Conservation (phyloP, 768 basidiomycete species). For the Tricholoma furcatifolium region DNA sequence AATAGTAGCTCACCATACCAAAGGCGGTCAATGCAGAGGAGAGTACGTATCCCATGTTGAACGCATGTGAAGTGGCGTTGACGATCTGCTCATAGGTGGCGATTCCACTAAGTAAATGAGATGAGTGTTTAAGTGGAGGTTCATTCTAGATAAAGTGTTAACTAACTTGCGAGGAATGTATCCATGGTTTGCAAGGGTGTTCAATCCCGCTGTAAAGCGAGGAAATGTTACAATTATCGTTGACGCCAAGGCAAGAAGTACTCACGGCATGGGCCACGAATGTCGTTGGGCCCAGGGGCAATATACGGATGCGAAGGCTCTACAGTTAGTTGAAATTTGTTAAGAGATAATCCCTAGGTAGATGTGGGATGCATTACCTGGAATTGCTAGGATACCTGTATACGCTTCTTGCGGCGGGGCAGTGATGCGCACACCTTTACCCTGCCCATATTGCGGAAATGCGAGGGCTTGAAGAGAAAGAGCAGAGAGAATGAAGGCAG, state of each 20-base stretch:
- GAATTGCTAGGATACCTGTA: slow-evolving; percentile 9
- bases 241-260: not conserved
- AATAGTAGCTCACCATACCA: slow-evolving; percentile 6
- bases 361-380: not conserved
- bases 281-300: slow-evolving; percentile 4
- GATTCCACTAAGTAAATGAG: slow-evolving; percentile 6
- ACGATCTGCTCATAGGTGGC: slow-evolving; percentile 16
- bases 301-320: slow-evolving; percentile 12
- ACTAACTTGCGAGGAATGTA: slow-evolving; percentile 16
- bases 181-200: slow-evolving; percentile 18
- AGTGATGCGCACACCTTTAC: slow-evolving; percentile 8
- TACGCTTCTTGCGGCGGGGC: slow-evolving; percentile 9
- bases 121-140: not conserved
- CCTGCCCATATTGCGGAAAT: too few species aligned
- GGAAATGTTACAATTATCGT: too few species aligned
- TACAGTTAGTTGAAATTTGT: not conserved
- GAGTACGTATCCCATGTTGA: slow-evolving; percentile 16
- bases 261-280: slow-evolving; percentile 17
- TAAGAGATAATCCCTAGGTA: not conserved
- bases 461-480: not conserved
- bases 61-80: slow-evolving; percentile 6
- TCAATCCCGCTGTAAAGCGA: slow-evolving; percentile 11
- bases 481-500: not conserved
- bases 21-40: slow-evolving; percentile 13
- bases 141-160: too few species aligned